phyloP scores from a whole-genome alignment of 768 basidiomycete genomes.

The Pisolithus marmoratus region DNA sequence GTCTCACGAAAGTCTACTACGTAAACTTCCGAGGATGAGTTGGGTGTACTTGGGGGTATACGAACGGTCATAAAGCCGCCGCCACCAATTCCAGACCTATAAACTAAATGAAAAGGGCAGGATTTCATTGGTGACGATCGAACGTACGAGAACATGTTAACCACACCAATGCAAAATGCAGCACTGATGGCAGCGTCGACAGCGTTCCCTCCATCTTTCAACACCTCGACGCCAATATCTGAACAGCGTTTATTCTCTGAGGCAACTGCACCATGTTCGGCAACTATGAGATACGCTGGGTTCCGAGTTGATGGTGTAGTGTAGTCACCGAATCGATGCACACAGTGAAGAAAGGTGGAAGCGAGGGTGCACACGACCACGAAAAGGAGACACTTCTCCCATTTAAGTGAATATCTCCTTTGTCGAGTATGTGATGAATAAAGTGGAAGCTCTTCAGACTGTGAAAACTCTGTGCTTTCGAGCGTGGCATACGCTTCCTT shows the following conservation, averaged over 20 bases:
- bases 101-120: slow-evolving; percentile 2
- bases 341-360: slow-evolving; percentile 3
- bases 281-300: slow-evolving; percentile 54
- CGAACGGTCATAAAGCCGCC: slow-evolving; percentile 86
- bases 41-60: slow-evolving; percentile 47
- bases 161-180: slow-evolving; percentile 72
- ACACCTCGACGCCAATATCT: slow-evolving; percentile 67
- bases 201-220: slow-evolving; percentile 85
- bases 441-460: slow-evolving; percentile 14
- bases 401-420: background rate
- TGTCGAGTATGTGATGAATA: slow-evolving; percentile 5
- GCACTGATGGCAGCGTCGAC: slow-evolving; percentile 82
- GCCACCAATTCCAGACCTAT: slow-evolving; percentile 78
- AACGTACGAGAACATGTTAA: slow-evolving; percentile 87
- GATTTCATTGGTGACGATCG: background rate
- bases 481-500: slow-evolving; percentile 1
- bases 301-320: slow-evolving; percentile 29
- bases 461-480: background rate
- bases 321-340: background rate
- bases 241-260: slow-evolving; percentile 86
- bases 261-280: slow-evolving; percentile 79
- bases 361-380: slow-evolving; percentile 11
- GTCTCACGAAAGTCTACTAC: slow-evolving; percentile 87
- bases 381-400: slow-evolving; percentile 10
- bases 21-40: slow-evolving; percentile 51